Conservation (phyloP, 2,329 filamentous ascomycete genomes). For the Emericellopsis atlantica region DNA sequence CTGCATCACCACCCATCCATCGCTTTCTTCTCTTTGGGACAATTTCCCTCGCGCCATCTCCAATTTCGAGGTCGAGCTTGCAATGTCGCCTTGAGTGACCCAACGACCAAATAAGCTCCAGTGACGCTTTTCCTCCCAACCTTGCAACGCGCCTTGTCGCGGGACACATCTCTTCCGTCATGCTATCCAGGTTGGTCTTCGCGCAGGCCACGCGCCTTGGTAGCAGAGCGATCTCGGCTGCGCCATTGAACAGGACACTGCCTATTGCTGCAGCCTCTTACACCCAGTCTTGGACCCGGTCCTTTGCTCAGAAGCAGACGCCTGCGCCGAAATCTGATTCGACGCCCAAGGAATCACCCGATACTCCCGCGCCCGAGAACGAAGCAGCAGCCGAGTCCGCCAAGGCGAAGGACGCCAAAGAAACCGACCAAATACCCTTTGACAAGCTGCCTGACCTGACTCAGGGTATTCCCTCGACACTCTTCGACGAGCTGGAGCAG, state of each 20-base stretch:
- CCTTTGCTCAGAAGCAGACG: background rate
- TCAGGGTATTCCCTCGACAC: constrained; percentile 86
- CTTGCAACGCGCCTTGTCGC: background rate
- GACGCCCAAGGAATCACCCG: constrained; percentile 6
- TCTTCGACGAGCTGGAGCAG: constrained; percentile 59
- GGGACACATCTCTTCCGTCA: constrained; percentile 12
- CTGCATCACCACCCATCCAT: too few relatives aligned
- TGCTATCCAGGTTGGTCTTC: constrained; percentile 23
- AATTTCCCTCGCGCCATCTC: background rate
- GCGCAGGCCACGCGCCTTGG: constrained; percentile 19
- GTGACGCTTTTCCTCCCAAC: too few relatives aligned
- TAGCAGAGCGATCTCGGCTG: constrained; percentile 7
- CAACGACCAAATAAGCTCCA: background rate
- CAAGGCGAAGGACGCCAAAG: constrained; percentile 5
- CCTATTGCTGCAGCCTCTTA: too few relatives aligned
- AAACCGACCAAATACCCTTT: constrained; percentile 33
- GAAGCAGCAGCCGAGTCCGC: constrained; percentile 12
- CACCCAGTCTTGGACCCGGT: too few relatives aligned
- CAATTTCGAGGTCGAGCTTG: background rate
- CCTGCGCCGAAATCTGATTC: constrained; percentile 1
- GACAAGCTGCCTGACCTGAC: constrained; percentile 79
- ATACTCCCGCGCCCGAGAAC: constrained; percentile 8
- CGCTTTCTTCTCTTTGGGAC: too few relatives aligned
- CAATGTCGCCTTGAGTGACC: constrained; percentile 3
- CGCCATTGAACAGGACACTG: constrained; percentile 16